Percentiles rank a stretch among this genome's conserved stretches.
Evolutionary conservation across 2,329 filamentous ascomycete genomes (phyloP).

Genomic region (Leptodontidium sp.): DNA sequence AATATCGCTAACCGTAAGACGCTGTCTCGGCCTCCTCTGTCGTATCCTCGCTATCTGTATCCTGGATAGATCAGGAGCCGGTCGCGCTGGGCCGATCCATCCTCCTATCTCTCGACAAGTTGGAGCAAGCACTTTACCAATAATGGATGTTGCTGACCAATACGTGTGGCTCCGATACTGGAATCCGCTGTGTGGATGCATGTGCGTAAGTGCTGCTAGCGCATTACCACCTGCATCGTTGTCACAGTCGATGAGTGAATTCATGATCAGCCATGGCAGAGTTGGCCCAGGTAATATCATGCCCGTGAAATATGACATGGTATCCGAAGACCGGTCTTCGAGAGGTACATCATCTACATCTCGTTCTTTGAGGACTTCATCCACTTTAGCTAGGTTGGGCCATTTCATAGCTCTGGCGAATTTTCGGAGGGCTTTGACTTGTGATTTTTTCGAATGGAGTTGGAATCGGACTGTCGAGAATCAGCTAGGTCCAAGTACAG

Average conservation of each 20-base stretch:
- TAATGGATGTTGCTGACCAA: conserved; percentile 76
- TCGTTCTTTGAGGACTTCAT: conserved; percentile 67
- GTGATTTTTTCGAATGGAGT: conserved; percentile 69
- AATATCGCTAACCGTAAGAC: conserved; percentile 65
- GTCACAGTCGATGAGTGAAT: conserved; percentile 78
- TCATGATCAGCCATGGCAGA: conserved; percentile 80
- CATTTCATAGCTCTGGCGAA: conserved; percentile 80
- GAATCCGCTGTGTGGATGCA: conserved; percentile 75
- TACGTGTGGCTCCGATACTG: conserved; percentile 82
- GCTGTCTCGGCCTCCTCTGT: conserved; percentile 64
- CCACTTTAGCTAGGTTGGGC: conserved; percentile 74
- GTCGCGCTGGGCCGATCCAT: conserved; percentile 77
- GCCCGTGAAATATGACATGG: conserved; percentile 81
- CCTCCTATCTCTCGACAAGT: conserved; percentile 76
- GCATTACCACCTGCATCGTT: conserved; percentile 69
- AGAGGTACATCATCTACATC: conserved; percentile 60
- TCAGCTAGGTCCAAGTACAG: conserved; percentile 15
- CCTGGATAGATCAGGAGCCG: conserved; percentile 70
- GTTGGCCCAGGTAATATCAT: conserved; percentile 75
- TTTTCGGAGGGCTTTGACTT: conserved; percentile 72
- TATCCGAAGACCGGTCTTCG: conserved; percentile 70
- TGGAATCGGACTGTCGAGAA: conserved; percentile 62
- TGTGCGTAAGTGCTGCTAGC: conserved; percentile 72
- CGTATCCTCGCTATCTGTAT: conserved; percentile 76
- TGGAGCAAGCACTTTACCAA: conserved; percentile 78